Evolutionary conservation across 495 filamentous ascomycete species (phyloP), one percentile per base, ranked within the genome.

Genomic region (Pseudomonodictys pantanalensis): DNA sequence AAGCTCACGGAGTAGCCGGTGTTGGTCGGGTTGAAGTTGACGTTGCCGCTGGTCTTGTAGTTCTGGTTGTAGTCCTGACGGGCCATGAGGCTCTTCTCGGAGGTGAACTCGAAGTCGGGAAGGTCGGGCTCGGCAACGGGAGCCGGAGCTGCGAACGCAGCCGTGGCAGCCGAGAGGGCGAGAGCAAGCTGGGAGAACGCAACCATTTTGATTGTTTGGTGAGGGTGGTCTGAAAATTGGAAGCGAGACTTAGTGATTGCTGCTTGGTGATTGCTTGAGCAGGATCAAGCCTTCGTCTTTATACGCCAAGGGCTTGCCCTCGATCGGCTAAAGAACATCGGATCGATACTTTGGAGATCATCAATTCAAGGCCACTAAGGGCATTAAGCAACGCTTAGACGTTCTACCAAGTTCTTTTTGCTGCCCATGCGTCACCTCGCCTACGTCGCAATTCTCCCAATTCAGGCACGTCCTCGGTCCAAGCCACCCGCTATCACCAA

Each of bases 11-110:
- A 78, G 75, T 85, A 86, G 44, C 74, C 65, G 39, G 77, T 79
- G 62, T 85, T 86, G 66, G 77, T 79, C 65, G 83, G 86, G 28
- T 64, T 71, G 8, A 84, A 76, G 54, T 69, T 72, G 10, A 74
- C 77, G 43, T 69, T 74, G 3, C 79, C 79, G 38, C 85, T 77
- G 46, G 81, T 84, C 79, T 81, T 85, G 78, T 82, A 85, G 29
- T 78, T 81, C 62, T 79, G 86, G 71, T 80, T 84, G 70, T 76
- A 85, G 57, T 81, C 81, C 56, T 81, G 46, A 33, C 56, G 56
- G 24, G 25, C 24, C 10, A 28, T 26, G n/a, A 60, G 56, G 28
- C 77, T 69, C 75, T 76, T n/a, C 71, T 78, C 46, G 81, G 79
- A 11, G 77, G 79, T 28, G 69, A 65, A 44, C 75, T 76, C 35